Base-by-base conservation (phyloP, 805 yeast genomes). In the Pichia deserticola region DNA sequence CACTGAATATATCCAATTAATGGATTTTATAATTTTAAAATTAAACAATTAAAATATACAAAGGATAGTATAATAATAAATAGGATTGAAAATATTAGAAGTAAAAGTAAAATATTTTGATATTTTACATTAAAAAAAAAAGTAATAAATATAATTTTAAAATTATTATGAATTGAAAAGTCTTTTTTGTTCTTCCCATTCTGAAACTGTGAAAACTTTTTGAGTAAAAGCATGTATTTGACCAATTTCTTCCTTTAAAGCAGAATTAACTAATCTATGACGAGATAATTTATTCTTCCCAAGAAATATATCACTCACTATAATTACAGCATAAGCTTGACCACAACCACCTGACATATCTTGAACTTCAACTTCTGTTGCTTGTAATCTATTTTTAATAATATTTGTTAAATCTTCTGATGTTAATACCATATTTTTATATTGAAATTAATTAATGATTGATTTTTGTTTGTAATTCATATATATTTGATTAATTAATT, bases 341-440 rank as follows among this genome's bases (percentile, higher is more conserved):
- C 99, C 99, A 68, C 99, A 93, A 1, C 99, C 99, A 13, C 95
- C 95, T 10, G 83, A 81, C 73, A 81, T 77, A 56, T 87, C 95
- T 52, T 78, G 83, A 7, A 87, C 89, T 58, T 82, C 84, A 10
- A 82, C 88, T 52, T 83, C 78, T 0, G 60, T 51, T 9, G 93
- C 89, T 27, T 70, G 69, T n/a, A 86, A 74, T 40, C 84, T 65
- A 15, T 75, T 75, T 42, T 72, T 69, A 45, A 86, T 82, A 29
- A 74, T 67, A 12, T 65, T 57, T 45, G 78, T 75, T 47, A 85
- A 67, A 11, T 62, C 51, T 27, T 72, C 72, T 11, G 68, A 53
- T 5, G 68, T 59, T 40, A 71, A 53, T 48, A 58, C 46, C 59
- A 57, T 57, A 29, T 11, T 42, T 10, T 1, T 8, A 10, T 10